A percentile compares a stretch with the other conserved stretches of the same genome.
Evolutionary conservation across 192 early-diverging fungal genomes (phyloP).

Genomic region (Helicostylum pulchrum): DNA sequence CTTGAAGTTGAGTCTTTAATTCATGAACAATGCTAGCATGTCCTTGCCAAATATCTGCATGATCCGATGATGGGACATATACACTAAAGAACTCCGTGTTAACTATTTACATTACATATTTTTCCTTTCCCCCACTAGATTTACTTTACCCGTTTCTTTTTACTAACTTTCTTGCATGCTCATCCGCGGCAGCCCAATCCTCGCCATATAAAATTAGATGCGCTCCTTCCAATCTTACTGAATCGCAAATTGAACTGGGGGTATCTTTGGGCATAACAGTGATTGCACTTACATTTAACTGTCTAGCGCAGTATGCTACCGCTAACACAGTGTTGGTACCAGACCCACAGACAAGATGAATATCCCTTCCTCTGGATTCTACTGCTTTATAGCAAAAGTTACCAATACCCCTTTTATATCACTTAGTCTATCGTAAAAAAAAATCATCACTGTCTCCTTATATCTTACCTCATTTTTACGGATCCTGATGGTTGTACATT

Average conservation of each 20-base stretch:
- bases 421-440: too few relatives aligned
- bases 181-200: slow-evolving; percentile 46
- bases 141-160: slow-evolving; percentile 45
- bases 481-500: slow-evolving; percentile 74
- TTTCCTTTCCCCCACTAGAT: background rate
- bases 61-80: slow-evolving; percentile 58
- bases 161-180: slow-evolving; percentile 39
- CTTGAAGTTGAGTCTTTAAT: slow-evolving; percentile 58
- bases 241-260: slow-evolving; percentile 46
- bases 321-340: slow-evolving; percentile 67
- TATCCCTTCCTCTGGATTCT: slow-evolving; percentile 38
- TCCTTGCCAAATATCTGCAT: slow-evolving; percentile 55
- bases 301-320: slow-evolving; percentile 62
- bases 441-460: background rate
- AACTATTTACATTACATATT: background rate
- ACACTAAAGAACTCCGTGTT: slow-evolving; percentile 17
- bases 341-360: slow-evolving; percentile 55
- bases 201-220: slow-evolving; percentile 44
- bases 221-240: slow-evolving; percentile 63
- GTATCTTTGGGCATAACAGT: slow-evolving; percentile 55
- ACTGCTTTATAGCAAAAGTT: slow-evolving; percentile 53
- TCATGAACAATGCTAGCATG: slow-evolving; percentile 61
- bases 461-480: slow-evolving; percentile 64
- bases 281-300: slow-evolving; percentile 52
- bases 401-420: slow-evolving; percentile 57